phyloP scores from a whole-genome alignment of 768 basidiomycete species.

The Flagelloscypha sp. region DNA sequence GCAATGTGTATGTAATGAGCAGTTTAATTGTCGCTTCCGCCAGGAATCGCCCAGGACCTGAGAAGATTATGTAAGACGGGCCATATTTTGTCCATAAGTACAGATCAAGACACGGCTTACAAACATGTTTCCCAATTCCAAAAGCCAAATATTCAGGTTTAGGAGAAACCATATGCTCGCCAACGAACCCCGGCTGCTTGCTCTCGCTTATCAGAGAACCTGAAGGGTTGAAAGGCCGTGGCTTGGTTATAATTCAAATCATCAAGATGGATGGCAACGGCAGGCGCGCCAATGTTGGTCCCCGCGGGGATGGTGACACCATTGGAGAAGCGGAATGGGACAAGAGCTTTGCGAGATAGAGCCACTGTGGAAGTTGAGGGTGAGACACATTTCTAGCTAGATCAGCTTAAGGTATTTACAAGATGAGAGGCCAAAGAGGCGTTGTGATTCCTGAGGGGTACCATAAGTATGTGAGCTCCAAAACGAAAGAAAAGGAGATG shows the following conservation, averaged over 20 bases:
- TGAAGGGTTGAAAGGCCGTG: conserved; percentile 29
- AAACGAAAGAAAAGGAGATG: too few relatives aligned
- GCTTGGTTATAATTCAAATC: conserved; percentile 26
- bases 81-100: too few relatives aligned
- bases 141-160: conserved; percentile 9
- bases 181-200: conserved; percentile 3
- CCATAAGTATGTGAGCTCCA: too few relatives aligned
- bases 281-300: conserved; percentile 22
- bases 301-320: conserved; percentile 28
- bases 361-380: background rate
- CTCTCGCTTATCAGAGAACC: conserved; percentile 20
- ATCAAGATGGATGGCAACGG: conserved; percentile 22
- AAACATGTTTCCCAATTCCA: conserved; percentile 14
- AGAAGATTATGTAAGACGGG: too few relatives aligned
- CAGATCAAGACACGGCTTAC: too few relatives aligned
- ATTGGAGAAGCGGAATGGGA: conserved; percentile 16
- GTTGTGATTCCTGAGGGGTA: too few relatives aligned
- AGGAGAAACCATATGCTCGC: conserved; percentile 11
- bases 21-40: conserved; percentile 33
- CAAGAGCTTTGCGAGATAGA: background rate
- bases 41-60: conserved; percentile 34
- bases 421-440: too few relatives aligned
- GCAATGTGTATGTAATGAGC: conserved; percentile 36
- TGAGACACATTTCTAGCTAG: too few relatives aligned
- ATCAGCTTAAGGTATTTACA: too few relatives aligned